Base-by-base conservation (phyloP, 164 flowering plant species). In the Stephania japonica region DNA sequence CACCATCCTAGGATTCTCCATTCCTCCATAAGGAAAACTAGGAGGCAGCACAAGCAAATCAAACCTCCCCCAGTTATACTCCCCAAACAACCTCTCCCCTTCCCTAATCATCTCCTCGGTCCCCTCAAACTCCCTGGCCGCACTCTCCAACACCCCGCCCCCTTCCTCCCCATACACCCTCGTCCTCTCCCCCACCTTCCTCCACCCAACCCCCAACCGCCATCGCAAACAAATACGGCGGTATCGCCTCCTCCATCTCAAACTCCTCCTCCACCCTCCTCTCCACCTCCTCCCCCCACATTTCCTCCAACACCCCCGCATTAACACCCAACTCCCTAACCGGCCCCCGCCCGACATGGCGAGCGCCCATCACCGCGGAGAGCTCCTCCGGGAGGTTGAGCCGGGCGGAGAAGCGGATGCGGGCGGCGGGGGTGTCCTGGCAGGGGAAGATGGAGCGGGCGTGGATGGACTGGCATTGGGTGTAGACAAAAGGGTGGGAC, bases 1-100 rank as follows among this genome's bases (percentile, higher is more conserved):
- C 71, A 85, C 89, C 94, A 95, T 89, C 84, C 90, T 90, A 10
- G 99, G 99, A 77, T 95, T 95, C 86, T 95, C 99, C 99, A 95
- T 95, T 7, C 99, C 99, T 1, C 96, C 99, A 56, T 88, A 93
- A 7, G 99, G 99, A 78, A 93, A 95, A 78, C 99, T 95, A n/a
- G 97, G 98, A 0, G 99, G 99, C 84, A 95, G 70, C 67, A 95
- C 99, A 74, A 93, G 75, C 81, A 95, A 70, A 83, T 95, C 99
- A 67, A 93, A 95, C 83, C 98, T 86, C 80, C 89, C 99, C 99
- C 98, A 95, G 18, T 89, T 96, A 72, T 95, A 95, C 4, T 72
- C 73, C 71, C 99, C 99, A 76, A 95, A 93, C 84, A 95, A 64
- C 78, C 49, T 83, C 91, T 95, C 99, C 59, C 98, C 99, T 69